Evolutionary conservation across 2,329 filamentous ascomycete species (phyloP), one percentile per base, ranked within the genome.

Genomic region (Aspergillus sergii): DNA sequence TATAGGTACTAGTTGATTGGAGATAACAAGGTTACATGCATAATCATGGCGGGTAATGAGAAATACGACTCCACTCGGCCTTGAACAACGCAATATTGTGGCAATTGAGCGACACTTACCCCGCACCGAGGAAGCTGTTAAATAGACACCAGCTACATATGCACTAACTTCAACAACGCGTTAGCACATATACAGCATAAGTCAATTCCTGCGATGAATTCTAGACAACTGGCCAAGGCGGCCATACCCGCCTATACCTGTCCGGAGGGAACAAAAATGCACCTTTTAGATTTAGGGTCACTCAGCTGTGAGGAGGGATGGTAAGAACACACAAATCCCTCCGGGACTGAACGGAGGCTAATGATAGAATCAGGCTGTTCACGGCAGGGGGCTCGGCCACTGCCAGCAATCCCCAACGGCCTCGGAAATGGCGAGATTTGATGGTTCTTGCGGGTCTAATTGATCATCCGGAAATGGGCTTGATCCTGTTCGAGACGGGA

Each of bases 401-500:
- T 3, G 16, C 8, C 7, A 51, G 14, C 46, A 19, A 51, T 19
- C 64, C 62, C 70, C 28, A 69, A 77, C 79, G 79, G 53, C 71
- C 73, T 48, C 80, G 80, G 69, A 80, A 81, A 64, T 75, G 80
- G 14, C 74, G 80, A 9, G 73, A 79, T 58, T 67, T 83, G 60
- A 74, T 79, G 28, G 69, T 82, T 57, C 73, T 82, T 60, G 78
- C 78, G 60, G 75, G 76, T 9, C 71, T 83, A 46, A 82, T 84
- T 61, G 76, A 82, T 39, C 78, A 82, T 65, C 81, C 81, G 0
- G 73, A 76, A 46, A 71, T 79, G 57, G 82, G 81, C 1, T 68
- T 81, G 6, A 82, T 83, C 62, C 72, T 83, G 10, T 83, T 76
- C 67, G 81, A 83, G 58, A 82, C 80, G 0, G 82, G 81, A 6